phyloP scores from a whole-genome alignment of 305 asterid genomes.

The Rubia balearica region DNA sequence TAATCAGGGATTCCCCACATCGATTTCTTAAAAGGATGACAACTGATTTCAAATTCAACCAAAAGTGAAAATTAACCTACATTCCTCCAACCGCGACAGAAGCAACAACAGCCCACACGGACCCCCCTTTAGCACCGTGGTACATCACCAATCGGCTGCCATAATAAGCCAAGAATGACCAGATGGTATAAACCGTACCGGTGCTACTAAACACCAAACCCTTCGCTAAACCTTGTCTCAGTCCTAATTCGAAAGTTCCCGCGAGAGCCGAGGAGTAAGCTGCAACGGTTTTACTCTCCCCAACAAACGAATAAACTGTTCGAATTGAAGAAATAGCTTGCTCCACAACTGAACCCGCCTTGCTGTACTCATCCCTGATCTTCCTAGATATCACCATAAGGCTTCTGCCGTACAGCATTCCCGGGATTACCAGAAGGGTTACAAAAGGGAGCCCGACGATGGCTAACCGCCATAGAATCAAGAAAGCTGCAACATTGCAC shows the following conservation, averaged over 20 bases:
- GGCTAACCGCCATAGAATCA: conserved; percentile 32
- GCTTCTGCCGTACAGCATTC: conserved; percentile 73
- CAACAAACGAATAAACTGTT: conserved; percentile 79
- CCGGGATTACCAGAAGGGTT: conserved; percentile 65
- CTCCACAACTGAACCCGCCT: conserved; percentile 63
- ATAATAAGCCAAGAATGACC: conserved; percentile 77
- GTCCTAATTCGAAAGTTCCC: conserved; percentile 66
- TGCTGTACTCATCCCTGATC: conserved; percentile 55
- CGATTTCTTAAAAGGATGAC: no score
- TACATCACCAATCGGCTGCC: conserved; percentile 90
- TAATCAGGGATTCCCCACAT: no score
- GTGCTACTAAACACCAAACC: conserved; percentile 90
- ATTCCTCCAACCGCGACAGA: conserved; percentile 75
- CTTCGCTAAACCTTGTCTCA: conserved; percentile 81
- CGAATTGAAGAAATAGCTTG: conserved; percentile 82
- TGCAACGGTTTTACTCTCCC: conserved; percentile 48
- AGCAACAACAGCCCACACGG: conserved; percentile 78
- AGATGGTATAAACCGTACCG: conserved; percentile 62
- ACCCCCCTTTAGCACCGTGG: conserved; percentile 70
- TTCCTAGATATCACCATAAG: conserved; percentile 58
- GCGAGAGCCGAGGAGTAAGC: conserved; percentile 61
- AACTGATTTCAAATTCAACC: no score
- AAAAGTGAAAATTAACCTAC: conserved; percentile 35
- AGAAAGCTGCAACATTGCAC: background rate
- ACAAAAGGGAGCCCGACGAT: conserved; percentile 73